Evolutionary conservation across 495 filamentous ascomycete genomes (phyloP).

Genomic region (Xylaria sp.): DNA sequence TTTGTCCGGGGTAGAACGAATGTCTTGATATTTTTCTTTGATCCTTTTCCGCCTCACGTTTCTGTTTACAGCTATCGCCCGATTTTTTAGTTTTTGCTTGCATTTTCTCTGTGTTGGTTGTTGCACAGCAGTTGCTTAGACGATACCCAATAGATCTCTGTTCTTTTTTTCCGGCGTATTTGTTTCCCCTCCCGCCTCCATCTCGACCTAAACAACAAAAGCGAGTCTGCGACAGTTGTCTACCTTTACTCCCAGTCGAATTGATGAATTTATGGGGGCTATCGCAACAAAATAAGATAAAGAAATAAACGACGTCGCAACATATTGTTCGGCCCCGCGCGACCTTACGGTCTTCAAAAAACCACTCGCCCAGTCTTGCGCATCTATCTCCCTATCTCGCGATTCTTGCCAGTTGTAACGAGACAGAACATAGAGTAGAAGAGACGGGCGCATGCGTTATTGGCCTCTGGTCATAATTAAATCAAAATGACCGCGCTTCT

Average conservation of each 20-base stretch:
- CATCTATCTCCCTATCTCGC: neutral
- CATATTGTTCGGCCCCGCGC: neutral
- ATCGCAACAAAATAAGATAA: neutral
- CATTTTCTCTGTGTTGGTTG: neutral
- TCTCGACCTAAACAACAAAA: neutral
- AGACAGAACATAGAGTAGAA: neutral
- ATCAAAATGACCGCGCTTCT: constrained; percentile 40
- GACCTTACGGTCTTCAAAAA: neutral
- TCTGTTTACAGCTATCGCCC: neutral
- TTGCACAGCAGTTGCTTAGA: neutral
- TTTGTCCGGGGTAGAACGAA: constrained; percentile 8
- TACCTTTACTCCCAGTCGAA: neutral
- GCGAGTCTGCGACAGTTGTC: neutral
- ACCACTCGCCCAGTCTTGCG: neutral
- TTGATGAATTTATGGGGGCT: neutral
- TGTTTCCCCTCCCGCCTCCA: neutral
- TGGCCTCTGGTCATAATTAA: constrained; percentile 21
- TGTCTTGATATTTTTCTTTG: neutral
- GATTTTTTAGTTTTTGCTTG: neutral
- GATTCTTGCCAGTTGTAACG: neutral
- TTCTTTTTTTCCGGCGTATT: neutral
- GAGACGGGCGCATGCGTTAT: neutral
- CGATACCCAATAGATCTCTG: constrained; percentile 18
- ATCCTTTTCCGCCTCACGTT: neutral
- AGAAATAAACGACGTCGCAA: neutral